phyloP scores from a whole-genome alignment of 2,329 filamentous ascomycete species.

The Esteya vermicola region DNA sequence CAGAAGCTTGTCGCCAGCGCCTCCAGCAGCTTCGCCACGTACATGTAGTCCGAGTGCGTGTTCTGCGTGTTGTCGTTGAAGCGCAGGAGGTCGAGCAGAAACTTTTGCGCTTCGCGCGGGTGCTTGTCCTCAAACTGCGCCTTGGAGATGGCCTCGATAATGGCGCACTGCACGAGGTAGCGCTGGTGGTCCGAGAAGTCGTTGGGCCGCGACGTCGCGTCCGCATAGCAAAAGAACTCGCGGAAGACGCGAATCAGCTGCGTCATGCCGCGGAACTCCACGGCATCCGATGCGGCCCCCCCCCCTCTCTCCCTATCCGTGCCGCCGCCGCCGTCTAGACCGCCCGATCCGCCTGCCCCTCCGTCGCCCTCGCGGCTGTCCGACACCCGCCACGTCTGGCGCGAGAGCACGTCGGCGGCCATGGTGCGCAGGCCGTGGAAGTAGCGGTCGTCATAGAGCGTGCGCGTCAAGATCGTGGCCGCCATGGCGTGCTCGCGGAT shows the following conservation, averaged over 20 bases:
- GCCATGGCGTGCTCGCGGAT: slow-evolving; percentile 63
- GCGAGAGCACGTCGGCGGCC: slow-evolving; percentile 65
- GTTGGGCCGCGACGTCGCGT: slow-evolving; percentile 72
- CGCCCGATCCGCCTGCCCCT: neutral
- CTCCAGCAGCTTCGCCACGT: slow-evolving; percentile 66
- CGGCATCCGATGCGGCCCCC: neutral
- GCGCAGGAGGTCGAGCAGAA: slow-evolving; percentile 76
- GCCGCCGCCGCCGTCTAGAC: neutral
- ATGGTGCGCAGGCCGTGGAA: slow-evolving; percentile 84
- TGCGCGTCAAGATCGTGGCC: slow-evolving; percentile 79
- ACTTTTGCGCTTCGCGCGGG: slow-evolving; percentile 63
- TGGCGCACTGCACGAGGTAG: slow-evolving; percentile 73
- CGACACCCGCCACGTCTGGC: slow-evolving; percentile 39
- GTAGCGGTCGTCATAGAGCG: slow-evolving; percentile 81
- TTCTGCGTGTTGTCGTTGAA: slow-evolving; percentile 95
- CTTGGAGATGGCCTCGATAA: slow-evolving; percentile 65
- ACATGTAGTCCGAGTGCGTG: slow-evolving; percentile 75
- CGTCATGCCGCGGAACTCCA: slow-evolving; percentile 27
- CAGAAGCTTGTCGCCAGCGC: slow-evolving; percentile 45
- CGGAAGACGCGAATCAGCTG: slow-evolving; percentile 72
- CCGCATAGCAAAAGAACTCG: slow-evolving; percentile 73
- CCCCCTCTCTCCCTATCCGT: neutral
- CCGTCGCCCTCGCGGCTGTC: slow-evolving; percentile 1
- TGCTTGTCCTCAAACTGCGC: slow-evolving; percentile 70
- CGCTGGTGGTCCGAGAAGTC: slow-evolving; percentile 79